Conservation (phyloP, 805 yeast species). For the Yamadazyma nakazawae region DNA sequence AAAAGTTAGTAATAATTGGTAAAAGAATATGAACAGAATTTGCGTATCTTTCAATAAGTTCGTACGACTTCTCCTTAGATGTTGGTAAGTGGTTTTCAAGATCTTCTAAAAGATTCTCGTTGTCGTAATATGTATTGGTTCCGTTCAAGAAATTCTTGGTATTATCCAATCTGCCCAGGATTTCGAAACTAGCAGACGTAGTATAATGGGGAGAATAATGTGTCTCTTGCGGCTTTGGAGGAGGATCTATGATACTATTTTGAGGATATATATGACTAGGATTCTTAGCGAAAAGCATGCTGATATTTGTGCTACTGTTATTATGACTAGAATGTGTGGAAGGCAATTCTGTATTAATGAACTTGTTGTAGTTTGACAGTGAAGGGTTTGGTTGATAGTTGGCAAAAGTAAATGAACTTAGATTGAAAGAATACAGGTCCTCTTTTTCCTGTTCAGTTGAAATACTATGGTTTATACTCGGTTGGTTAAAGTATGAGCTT, state of each 20-base stretch:
- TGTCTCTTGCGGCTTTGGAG: background rate
- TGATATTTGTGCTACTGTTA: constrained; percentile 11
- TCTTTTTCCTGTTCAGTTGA: constrained; percentile 15
- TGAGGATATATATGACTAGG: constrained; percentile 13
- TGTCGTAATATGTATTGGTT: constrained; percentile 37
- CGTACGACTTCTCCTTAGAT: constrained; percentile 42
- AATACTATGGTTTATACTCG: background rate
- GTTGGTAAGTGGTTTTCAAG: constrained; percentile 44
- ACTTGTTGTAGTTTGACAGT: constrained; percentile 1
- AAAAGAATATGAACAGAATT: constrained; percentile 55
- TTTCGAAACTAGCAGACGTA: constrained; percentile 7
- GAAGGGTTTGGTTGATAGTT: constrained; percentile 13
- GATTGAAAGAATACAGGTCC: constrained; percentile 31
- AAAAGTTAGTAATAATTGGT: constrained; percentile 47
- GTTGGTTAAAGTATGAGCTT: constrained; percentile 24
- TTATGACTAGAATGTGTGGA: constrained; percentile 8
- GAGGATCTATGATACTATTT: background rate
- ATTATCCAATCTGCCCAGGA: constrained; percentile 9
- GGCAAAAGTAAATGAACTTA: constrained; percentile 34
- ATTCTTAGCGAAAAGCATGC: constrained; percentile 13
- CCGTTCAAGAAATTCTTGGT: constrained; percentile 28
- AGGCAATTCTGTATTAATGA: background rate
- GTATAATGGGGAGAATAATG: constrained; percentile 5
- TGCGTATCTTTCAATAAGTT: constrained; percentile 45
- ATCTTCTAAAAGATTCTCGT: constrained; percentile 31